Conservation (phyloP, 331 rosid species). For the Malus hybrid region DNA sequence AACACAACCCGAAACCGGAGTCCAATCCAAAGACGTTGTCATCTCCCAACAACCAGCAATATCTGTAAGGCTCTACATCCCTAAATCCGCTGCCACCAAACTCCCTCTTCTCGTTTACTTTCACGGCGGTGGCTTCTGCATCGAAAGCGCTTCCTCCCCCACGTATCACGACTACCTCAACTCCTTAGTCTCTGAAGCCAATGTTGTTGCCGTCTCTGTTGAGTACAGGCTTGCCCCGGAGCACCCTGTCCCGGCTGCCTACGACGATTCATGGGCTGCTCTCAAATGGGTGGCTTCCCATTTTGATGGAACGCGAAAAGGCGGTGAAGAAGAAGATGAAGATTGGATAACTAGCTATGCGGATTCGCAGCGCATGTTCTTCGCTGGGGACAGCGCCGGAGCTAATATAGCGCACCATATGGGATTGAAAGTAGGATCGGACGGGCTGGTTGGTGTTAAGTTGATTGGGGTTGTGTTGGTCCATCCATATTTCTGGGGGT, state of each 20-base stretch:
- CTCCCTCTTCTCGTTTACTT: constrained; percentile 18
- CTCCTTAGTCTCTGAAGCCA: not conserved
- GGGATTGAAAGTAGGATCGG: constrained; percentile 1
- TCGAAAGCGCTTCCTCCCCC: constrained; percentile 4
- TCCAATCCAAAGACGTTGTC: constrained; percentile 17
- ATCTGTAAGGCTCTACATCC: constrained; percentile 14
- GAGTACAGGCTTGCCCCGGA: constrained; percentile 24
- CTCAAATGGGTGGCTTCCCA: constrained; percentile 16
- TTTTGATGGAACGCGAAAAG: no score
- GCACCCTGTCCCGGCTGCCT: constrained; percentile 17
- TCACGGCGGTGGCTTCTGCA: constrained; percentile 23
- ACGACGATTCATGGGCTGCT: constrained; percentile 10
- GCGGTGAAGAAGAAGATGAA: not conserved
- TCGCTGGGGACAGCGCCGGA: constrained; percentile 20
- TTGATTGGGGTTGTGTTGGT: not conserved
- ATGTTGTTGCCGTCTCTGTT: constrained; percentile 12
- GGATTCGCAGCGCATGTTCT: constrained; percentile 7
- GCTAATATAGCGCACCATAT: constrained; percentile 12
- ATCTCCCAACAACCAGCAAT: constrained; percentile 5
- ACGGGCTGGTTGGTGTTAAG: not conserved
- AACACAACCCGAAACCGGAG: constrained; percentile 1
- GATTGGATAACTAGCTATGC: constrained; percentile 18
- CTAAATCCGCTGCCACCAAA: not conserved
- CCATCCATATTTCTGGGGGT: constrained; percentile 16
- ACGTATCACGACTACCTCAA: not conserved